Evolutionary conservation across 208 protist species (phyloP).

Genomic region (Crithidia thermophila): DNA sequence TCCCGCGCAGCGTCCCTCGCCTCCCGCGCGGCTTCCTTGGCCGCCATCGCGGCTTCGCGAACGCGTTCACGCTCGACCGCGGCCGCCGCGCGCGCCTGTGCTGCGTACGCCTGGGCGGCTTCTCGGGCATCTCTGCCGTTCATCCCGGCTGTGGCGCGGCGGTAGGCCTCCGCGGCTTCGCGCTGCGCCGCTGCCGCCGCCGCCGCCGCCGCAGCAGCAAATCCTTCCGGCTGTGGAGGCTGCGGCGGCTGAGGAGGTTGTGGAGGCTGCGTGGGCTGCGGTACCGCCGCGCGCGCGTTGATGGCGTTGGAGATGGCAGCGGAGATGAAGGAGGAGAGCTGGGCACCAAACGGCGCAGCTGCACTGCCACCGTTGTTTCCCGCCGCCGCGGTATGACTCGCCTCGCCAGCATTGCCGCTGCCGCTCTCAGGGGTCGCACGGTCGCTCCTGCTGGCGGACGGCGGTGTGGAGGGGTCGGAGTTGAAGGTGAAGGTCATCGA

Average conservation of each 20-base stretch:
- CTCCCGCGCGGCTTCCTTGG: no score
- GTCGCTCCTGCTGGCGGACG: conserved; percentile 26
- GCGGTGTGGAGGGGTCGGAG: neutral
- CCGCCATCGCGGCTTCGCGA: no score
- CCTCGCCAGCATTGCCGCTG: conserved; percentile 21
- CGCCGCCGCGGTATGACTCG: neutral
- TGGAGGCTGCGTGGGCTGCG: neutral
- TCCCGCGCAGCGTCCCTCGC: no score
- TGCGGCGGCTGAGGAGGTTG: conserved; percentile 5
- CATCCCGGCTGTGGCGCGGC: neutral
- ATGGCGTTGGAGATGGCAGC: conserved; percentile 12
- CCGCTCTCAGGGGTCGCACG: no score
- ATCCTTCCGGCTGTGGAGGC: neutral
- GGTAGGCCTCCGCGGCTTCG: neutral
- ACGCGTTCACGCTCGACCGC: no score
- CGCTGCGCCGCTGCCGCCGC: neutral
- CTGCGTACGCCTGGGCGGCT: no score
- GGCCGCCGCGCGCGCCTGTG: no score
- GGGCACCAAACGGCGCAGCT: neutral
- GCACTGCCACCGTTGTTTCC: neutral
- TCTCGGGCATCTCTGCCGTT: neutral
- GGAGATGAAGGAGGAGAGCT: conserved; percentile 3
- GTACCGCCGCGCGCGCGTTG: neutral
- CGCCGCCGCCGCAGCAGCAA: neutral
- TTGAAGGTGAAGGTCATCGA: neutral